phyloP scores from a whole-genome alignment of 2,329 filamentous ascomycete species.

The Penicillium freii region DNA sequence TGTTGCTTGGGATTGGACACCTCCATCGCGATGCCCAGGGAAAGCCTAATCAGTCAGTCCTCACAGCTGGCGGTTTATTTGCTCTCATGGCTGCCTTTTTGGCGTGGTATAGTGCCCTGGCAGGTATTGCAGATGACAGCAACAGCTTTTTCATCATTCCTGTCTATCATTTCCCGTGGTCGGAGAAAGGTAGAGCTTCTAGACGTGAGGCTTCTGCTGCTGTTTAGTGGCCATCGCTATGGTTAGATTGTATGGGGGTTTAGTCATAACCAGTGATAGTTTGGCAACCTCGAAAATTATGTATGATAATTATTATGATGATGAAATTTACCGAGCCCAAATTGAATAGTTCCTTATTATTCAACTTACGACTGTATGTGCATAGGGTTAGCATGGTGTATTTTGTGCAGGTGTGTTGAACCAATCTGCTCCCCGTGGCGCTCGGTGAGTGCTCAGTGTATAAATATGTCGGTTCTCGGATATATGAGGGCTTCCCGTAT shows the following conservation, averaged over 20 bases:
- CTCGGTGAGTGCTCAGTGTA: neutral
- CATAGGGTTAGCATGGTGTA: neutral
- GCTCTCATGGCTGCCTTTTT: neutral
- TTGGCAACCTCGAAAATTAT: neutral
- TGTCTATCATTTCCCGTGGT: neutral
- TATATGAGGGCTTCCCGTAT: neutral
- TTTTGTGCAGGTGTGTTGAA: neutral
- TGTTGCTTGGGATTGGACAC: neutral
- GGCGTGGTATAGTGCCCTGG: neutral
- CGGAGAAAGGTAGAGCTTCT: neutral
- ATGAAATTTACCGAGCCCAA: neutral
- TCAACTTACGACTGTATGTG: neutral
- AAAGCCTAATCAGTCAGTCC: neutral
- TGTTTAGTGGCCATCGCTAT: neutral
- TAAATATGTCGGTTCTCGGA: neutral
- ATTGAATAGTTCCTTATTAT: neutral
- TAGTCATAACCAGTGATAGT: neutral
- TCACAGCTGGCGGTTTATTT: neutral
- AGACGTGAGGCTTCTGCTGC: neutral
- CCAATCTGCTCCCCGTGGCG: neutral
- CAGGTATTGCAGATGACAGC: neutral
- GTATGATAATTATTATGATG: neutral
- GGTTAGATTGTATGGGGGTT: neutral
- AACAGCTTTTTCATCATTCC: neutral
- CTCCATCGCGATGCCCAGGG: neutral